These are phyloP conservation scores for Erodium moschatum DNA, from an alignment of 441 rosid genomes.

Conservation along the genomic window DNA sequence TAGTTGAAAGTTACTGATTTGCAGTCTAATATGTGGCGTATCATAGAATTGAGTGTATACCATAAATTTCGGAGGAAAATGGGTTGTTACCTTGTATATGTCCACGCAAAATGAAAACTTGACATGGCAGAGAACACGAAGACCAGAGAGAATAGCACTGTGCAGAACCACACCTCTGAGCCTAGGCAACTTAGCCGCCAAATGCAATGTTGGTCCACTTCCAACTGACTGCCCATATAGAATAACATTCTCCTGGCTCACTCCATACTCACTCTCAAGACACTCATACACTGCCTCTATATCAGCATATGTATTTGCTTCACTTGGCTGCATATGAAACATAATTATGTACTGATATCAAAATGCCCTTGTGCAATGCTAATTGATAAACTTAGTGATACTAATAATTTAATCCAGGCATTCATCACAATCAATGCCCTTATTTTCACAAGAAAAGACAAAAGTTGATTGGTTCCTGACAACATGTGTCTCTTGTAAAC, in stretches of 20 bases:
- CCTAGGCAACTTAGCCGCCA: conserved; percentile 92
- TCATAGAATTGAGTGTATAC: background rate
- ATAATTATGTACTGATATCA: too few species aligned
- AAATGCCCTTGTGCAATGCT: too few species aligned
- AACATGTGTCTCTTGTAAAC: background rate
- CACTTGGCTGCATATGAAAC: conserved; percentile 59
- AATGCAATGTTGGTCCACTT: conserved; percentile 87
- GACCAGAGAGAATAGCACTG: conserved; percentile 96
- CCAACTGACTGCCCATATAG: conserved; percentile 97
- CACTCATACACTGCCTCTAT: conserved; percentile 90
- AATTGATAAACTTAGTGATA: too few species aligned
- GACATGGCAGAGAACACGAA: conserved; percentile 93
- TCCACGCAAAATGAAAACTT: conserved; percentile 78
- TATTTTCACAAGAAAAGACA: conserved; percentile 2
- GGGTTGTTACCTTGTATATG: conserved; percentile 56
- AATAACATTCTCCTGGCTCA: conserved; percentile 79
- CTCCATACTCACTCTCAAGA: conserved; percentile 83
- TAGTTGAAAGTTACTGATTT: background rate
- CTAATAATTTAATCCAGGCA: too few species aligned
- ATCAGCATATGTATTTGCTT: conserved; percentile 86
- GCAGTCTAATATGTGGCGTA: background rate
- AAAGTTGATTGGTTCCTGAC: background rate
- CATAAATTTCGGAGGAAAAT: background rate
- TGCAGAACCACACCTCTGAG: conserved; percentile 92
- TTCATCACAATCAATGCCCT: background rate